phyloP scores from a whole-genome alignment of 2,329 filamentous ascomycete species.

The Trichophyton simii region DNA sequence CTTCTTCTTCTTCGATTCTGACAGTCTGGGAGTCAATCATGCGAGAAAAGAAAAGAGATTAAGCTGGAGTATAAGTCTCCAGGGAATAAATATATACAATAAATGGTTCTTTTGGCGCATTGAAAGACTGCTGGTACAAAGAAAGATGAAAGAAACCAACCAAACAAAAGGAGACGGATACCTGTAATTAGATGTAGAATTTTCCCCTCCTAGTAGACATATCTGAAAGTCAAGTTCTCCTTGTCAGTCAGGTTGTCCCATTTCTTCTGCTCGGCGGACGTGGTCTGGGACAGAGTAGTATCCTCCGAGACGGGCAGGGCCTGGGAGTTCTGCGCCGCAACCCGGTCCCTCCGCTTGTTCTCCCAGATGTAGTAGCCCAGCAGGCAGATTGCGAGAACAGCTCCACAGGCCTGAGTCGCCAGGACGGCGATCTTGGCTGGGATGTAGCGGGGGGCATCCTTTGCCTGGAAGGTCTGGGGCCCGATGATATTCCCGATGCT shows the following conservation, averaged over 20 bases:
- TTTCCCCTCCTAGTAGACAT: constrained; percentile 35
- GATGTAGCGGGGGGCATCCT: constrained; percentile 25
- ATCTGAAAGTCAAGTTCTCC: constrained; percentile 42
- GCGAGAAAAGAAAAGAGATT: background rate
- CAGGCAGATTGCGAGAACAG: constrained; percentile 19
- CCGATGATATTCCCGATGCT: constrained; percentile 35
- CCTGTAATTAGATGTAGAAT: background rate
- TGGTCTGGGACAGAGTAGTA: background rate
- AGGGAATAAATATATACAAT: background rate
- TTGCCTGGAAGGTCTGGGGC: constrained; percentile 33
- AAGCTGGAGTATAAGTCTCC: background rate
- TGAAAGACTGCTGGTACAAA: background rate
- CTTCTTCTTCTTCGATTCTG: background rate
- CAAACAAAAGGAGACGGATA: background rate
- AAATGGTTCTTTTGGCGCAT: background rate
- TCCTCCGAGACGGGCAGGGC: background rate
- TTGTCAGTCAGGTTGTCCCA: constrained; percentile 25
- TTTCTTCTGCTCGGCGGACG: constrained; percentile 17
- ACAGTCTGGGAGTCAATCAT: background rate
- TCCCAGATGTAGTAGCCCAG: constrained; percentile 18
- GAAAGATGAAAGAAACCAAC: background rate
- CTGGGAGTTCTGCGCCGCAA: constrained; percentile 13
- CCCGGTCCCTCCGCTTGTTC: constrained; percentile 20
- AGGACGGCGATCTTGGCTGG: constrained; percentile 9
- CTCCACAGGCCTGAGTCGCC: constrained; percentile 2